Conservation (phyloP, 331 rosid species). For the Quercus tomentella region DNA sequence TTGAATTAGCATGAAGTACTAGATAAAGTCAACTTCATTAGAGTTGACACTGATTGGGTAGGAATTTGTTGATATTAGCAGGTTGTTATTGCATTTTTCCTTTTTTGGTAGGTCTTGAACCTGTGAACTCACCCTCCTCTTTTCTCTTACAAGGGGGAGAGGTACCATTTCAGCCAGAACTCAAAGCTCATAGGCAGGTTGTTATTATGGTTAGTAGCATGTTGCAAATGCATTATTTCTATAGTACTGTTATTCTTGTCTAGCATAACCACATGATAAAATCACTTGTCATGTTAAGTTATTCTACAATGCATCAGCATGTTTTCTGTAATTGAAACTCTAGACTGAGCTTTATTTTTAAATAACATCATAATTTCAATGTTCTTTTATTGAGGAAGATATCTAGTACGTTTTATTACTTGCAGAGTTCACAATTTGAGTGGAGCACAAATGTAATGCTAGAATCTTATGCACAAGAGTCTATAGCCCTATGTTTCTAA, state of each 20-base stretch:
- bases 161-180: no score
- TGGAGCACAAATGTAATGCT: background rate
- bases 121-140: no score
- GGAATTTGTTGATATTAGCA: background rate
- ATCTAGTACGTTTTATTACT: background rate
- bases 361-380: background rate
- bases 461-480: background rate
- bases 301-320: background rate
- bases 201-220: background rate
- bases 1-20: no score
- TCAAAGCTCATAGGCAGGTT: background rate
- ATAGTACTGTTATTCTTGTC: background rate
- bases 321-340: background rate
- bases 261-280: background rate
- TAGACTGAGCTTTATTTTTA: background rate
- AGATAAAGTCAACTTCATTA: background rate
- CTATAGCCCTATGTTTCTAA: background rate
- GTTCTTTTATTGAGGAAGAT: background rate
- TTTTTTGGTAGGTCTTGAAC: no score
- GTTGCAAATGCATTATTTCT: background rate
- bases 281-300: background rate
- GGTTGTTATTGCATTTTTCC: no score
- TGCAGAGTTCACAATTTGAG: background rate
- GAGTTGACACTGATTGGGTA: background rate
- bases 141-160: no score